Evolutionary conservation across 768 basidiomycete species (phyloP).

Genomic region (Cystobasidium ongulense): DNA sequence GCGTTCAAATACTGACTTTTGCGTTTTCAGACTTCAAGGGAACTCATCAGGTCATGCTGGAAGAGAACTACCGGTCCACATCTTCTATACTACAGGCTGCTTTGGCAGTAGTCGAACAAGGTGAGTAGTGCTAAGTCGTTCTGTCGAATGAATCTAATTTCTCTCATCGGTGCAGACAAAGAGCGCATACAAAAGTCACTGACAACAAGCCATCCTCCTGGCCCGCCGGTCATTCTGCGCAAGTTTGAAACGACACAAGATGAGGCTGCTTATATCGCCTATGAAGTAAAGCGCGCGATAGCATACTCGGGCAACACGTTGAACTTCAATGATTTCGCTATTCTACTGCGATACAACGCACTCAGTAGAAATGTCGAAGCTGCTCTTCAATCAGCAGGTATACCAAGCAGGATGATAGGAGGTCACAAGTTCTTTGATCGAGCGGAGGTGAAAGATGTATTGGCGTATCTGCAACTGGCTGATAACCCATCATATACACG

Average conservation of each 20-base stretch:
- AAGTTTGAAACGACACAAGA: slow-evolving; percentile 53
- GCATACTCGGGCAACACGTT: slow-evolving; percentile 65
- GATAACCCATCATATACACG: slow-evolving; percentile 56
- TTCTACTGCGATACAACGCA: slow-evolving; percentile 77
- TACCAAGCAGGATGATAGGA: slow-evolving; percentile 70
- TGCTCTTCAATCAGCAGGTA: slow-evolving; percentile 66
- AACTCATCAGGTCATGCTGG: slow-evolving; percentile 63
- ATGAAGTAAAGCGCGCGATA: slow-evolving; percentile 68
- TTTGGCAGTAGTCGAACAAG: slow-evolving; percentile 72
- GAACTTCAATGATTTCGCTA: slow-evolving; percentile 65
- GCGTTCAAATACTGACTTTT: slow-evolving; percentile 53
- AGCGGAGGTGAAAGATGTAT: slow-evolving; percentile 61
- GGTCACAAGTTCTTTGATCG: slow-evolving; percentile 44
- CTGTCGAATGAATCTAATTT: not conserved
- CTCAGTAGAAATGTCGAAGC: slow-evolving; percentile 67
- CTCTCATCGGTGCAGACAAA: slow-evolving; percentile 53
- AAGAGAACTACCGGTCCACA: slow-evolving; percentile 81
- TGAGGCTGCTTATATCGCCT: slow-evolving; percentile 65
- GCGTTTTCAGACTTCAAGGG: slow-evolving; percentile 68
- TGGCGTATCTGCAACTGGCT: slow-evolving; percentile 72
- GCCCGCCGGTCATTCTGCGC: slow-evolving; percentile 56
- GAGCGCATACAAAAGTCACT: slow-evolving; percentile 66
- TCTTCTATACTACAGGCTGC: slow-evolving; percentile 64
- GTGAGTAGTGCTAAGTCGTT: slow-evolving; percentile 48
- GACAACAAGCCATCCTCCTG: slow-evolving; percentile 59